Evolutionary conservation across 345 rosid species (phyloP).

Genomic region (Camelina sativa): DNA sequence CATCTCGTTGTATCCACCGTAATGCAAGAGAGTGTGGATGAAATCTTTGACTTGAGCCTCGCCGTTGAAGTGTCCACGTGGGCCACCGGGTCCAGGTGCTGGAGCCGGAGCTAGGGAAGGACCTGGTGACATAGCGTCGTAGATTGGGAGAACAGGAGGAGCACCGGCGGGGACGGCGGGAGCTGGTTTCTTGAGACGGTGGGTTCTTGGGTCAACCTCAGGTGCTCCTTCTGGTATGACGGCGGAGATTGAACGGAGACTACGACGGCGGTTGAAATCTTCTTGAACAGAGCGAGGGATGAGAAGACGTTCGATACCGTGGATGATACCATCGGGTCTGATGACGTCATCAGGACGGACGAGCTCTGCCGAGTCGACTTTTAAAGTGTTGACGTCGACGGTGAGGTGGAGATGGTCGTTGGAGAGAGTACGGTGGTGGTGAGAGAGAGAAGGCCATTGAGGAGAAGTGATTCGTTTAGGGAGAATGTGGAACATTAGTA

Average conservation of each 20-base stretch:
- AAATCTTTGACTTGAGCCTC: slow-evolving; percentile 90
- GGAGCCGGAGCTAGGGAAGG: slow-evolving; percentile 96
- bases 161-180: slow-evolving; percentile 64
- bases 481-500: slow-evolving; percentile 76
- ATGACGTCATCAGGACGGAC: slow-evolving; percentile 49
- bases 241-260: slow-evolving; percentile 70
- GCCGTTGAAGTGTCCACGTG: slow-evolving; percentile 84
- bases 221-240: slow-evolving; percentile 75
- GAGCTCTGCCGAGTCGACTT: slow-evolving; percentile 57
- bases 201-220: slow-evolving; percentile 70
- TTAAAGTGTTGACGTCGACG: slow-evolving; percentile 43
- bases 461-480: slow-evolving; percentile 59
- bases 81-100: slow-evolving; percentile 95
- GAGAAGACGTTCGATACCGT: slow-evolving; percentile 67
- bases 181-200: slow-evolving; percentile 66
- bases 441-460: slow-evolving; percentile 56
- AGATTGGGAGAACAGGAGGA: slow-evolving; percentile 77
- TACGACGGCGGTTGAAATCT: slow-evolving; percentile 70
- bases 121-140: slow-evolving; percentile 94
- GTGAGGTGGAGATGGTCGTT: slow-evolving; percentile 55
- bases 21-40: slow-evolving; percentile 80
- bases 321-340: slow-evolving; percentile 78
- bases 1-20: slow-evolving; percentile 98
- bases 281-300: slow-evolving; percentile 77
- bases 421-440: slow-evolving; percentile 53